phyloP scores from a whole-genome alignment of 441 rosid species.

The Omphalea diandra region DNA sequence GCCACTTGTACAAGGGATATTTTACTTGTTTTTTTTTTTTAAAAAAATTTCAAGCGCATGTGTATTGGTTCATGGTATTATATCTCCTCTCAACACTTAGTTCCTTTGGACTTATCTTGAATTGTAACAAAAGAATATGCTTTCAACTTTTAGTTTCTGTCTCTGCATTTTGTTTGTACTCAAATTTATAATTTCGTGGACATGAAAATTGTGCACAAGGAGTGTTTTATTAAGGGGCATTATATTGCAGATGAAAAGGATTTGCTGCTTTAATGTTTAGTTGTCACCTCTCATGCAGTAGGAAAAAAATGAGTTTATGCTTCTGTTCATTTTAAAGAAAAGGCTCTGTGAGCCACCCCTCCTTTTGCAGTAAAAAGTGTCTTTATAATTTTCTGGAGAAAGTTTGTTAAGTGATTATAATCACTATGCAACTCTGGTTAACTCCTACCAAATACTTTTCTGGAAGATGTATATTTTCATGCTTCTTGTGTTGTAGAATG shows the following conservation, averaged over 20 bases:
- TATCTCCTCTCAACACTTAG: not conserved
- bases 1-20: not conserved
- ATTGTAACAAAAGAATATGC: not conserved
- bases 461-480: not conserved
- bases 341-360: not conserved
- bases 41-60: not conserved
- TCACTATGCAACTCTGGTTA: not conserved
- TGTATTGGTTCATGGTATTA: not conserved
- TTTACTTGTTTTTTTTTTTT: not conserved
- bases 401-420: slow-evolving; percentile 2
- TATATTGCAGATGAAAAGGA: slow-evolving; percentile 11
- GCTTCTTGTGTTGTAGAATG: not conserved
- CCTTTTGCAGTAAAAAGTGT: not conserved
- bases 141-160: not conserved
- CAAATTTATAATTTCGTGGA: not conserved
- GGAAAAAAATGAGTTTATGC: not conserved
- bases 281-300: not conserved
- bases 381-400: not conserved
- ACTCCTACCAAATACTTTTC: not conserved
- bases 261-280: slow-evolving; percentile 3
- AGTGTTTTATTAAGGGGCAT: slow-evolving; percentile 8
- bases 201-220: slow-evolving; percentile 7
- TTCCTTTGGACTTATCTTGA: not conserved
- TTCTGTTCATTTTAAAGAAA: not conserved
- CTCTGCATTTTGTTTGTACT: not conserved